Percentiles rank a stretch among this genome's conserved stretches.
These are phyloP conservation scores for Arthromyces matolae DNA, from an alignment of 768 basidiomycete species.

Conservation along the genomic window DNA sequence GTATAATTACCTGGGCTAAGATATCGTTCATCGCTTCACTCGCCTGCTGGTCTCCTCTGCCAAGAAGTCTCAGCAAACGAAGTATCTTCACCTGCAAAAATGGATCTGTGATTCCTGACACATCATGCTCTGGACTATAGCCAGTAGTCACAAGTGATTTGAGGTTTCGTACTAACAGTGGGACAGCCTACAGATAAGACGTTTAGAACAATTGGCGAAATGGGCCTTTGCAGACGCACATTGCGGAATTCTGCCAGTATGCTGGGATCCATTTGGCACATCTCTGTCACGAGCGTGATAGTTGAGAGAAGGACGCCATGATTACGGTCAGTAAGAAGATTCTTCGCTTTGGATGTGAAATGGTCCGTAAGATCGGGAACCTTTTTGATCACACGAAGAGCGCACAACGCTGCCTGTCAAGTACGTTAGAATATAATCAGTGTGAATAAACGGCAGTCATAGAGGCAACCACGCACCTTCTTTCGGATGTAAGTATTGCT, in stretches of 20 bases:
- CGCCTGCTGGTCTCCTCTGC: conserved; percentile 77
- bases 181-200: conserved; percentile 62
- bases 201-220: not conserved
- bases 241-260: conserved; percentile 86
- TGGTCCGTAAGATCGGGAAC: conserved; percentile 96
- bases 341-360: conserved; percentile 84
- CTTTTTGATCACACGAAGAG: conserved; percentile 88
- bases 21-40: conserved; percentile 99
- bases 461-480: conserved; percentile 61
- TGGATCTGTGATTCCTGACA: conserved; percentile 97
- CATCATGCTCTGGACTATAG: conserved; percentile 97
- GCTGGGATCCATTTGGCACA: conserved; percentile 76
- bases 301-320: conserved; percentile 95
- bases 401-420: conserved; percentile 87
- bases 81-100: conserved; percentile 94
- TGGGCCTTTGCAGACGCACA: conserved; percentile 46
- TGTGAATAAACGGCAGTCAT: not conserved
- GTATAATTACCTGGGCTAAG: conserved; percentile 71
- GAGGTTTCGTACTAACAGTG: conserved; percentile 89
- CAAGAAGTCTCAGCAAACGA: conserved; percentile 83
- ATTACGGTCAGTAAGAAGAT: conserved; percentile 90
- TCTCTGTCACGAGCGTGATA: conserved; percentile 91
- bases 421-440: conserved; percentile 3
- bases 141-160: conserved; percentile 95
- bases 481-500: conserved; percentile 99